Evolutionary conservation across 139 green algal genomes (phyloP).

Genomic region (Chlorella ohadii): DNA sequence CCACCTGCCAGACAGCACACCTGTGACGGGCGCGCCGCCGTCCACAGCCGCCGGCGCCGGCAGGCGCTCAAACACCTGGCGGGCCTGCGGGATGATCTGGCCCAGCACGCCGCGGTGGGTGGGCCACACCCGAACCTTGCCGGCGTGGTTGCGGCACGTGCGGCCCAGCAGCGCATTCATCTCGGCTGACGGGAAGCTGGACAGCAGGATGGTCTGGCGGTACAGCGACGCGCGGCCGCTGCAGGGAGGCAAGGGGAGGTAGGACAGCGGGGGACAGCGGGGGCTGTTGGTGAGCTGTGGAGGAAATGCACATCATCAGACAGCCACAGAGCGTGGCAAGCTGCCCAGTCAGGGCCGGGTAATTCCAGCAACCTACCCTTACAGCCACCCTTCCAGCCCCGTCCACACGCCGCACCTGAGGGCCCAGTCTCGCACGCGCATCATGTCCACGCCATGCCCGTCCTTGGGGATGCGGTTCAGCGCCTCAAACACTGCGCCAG

Average conservation of each 20-base stretch:
- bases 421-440: conserved; percentile 81
- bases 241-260: background rate
- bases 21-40: conserved; percentile 28
- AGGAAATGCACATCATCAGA: too few relatives aligned
- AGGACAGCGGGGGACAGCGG: too few relatives aligned
- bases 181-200: conserved; percentile 75
- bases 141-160: conserved; percentile 63
- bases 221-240: conserved; percentile 60
- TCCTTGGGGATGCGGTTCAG: conserved; percentile 87
- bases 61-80: conserved; percentile 93
- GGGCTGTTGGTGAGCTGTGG: too few relatives aligned
- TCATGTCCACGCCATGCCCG: conserved; percentile 93
- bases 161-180: conserved; percentile 79
- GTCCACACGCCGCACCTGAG: conserved; percentile 30
- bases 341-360: too few relatives aligned
- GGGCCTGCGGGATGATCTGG: conserved; percentile 75
- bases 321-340: too few relatives aligned
- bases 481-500: conserved; percentile 68
- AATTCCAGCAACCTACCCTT: too few relatives aligned
- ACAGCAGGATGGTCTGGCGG: conserved; percentile 91
- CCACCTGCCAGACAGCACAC: too few relatives aligned
- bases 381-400: background rate
- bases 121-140: conserved; percentile 53
- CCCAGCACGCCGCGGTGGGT: conserved; percentile 74
- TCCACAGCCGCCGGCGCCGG: background rate